Evolutionary conservation across 116 monocot genomes (phyloP).

Genomic region (Dioscorea cayenensis): DNA sequence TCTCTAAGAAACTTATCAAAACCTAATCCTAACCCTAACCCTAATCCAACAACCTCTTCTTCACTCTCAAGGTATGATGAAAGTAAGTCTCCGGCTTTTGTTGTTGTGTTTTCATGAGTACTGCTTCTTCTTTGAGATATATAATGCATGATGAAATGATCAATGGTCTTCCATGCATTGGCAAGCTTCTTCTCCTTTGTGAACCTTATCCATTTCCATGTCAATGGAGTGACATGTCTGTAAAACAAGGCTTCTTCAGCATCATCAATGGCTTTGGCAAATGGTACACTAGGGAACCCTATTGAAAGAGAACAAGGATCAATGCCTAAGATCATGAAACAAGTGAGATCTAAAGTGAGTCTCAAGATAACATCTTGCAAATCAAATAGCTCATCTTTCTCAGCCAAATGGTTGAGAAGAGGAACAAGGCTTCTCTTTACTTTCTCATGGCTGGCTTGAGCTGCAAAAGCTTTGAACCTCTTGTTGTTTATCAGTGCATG

Average conservation of each 20-base stretch:
- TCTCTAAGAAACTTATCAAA: constrained; percentile 26
- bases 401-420: constrained; percentile 5
- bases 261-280: constrained; percentile 43
- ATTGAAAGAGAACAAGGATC: constrained; percentile 33
- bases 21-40: neutral
- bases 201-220: constrained; percentile 44
- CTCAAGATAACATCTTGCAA: constrained; percentile 44
- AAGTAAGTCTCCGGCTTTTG: constrained; percentile 11
- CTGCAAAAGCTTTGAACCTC: constrained; percentile 9
- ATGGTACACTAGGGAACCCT: constrained; percentile 32
- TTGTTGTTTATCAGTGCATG: constrained; percentile 17
- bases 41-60: neutral
- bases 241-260: constrained; percentile 20
- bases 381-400: constrained; percentile 7
- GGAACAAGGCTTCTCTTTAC: constrained; percentile 15
- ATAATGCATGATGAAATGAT: constrained; percentile 20
- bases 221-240: constrained; percentile 28
- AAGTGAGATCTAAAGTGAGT: constrained; percentile 31
- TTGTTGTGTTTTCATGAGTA: neutral
- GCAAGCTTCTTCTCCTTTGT: constrained; percentile 33
- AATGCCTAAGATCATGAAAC: constrained; percentile 28
- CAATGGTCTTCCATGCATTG: constrained; percentile 17
- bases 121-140: constrained; percentile 5
- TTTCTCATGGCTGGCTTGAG: constrained; percentile 5
- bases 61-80: constrained; percentile 15